Percentiles rank a stretch among this genome's conserved stretches.
phyloP scores from a whole-genome alignment of 768 basidiomycete genomes.

The Lyophyllum atratum region DNA sequence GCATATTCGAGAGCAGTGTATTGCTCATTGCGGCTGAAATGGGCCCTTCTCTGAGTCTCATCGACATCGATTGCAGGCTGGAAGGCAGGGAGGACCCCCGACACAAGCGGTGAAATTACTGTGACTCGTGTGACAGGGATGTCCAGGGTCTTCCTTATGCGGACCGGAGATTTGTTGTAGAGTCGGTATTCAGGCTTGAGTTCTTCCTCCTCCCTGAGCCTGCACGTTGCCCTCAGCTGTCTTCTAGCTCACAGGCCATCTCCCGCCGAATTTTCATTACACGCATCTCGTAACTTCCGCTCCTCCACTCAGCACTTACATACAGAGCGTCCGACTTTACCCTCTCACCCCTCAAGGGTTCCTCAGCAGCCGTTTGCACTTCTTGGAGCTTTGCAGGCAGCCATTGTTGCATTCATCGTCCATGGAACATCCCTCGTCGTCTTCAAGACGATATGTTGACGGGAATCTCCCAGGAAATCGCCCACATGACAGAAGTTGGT shows the following conservation, averaged over 20 bases:
- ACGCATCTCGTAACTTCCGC: not conserved
- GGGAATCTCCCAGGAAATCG: slow-evolving; percentile 29
- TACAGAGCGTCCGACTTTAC: not conserved
- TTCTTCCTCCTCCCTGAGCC: slow-evolving; percentile 16
- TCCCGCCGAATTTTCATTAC: not conserved
- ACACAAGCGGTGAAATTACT: slow-evolving; percentile 10
- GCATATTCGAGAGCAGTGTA: not conserved
- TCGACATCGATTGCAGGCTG: not conserved
- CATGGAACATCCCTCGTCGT: slow-evolving; percentile 29
- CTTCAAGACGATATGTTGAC: slow-evolving; percentile 29
- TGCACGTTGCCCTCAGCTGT: slow-evolving; percentile 18
- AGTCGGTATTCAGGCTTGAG: slow-evolving; percentile 9
- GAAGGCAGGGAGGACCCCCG: slow-evolving; percentile 15
- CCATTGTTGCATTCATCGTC: not conserved
- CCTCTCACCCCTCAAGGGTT: slow-evolving; percentile 1
- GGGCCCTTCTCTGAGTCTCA: not conserved
- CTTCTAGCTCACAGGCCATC: not conserved
- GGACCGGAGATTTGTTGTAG: slow-evolving; percentile 22
- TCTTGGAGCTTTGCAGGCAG: slow-evolving; percentile 5
- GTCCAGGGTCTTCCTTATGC: slow-evolving; percentile 11
- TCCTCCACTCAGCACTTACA: not conserved
- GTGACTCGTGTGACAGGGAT: slow-evolving; percentile 19
- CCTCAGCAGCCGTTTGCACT: not conserved
- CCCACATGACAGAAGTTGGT: slow-evolving; percentile 22
- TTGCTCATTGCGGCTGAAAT: not conserved